These are phyloP conservation scores for Leishmania tarentolae DNA, from an alignment of 208 protist genomes.

Conservation along the genomic window DNA sequence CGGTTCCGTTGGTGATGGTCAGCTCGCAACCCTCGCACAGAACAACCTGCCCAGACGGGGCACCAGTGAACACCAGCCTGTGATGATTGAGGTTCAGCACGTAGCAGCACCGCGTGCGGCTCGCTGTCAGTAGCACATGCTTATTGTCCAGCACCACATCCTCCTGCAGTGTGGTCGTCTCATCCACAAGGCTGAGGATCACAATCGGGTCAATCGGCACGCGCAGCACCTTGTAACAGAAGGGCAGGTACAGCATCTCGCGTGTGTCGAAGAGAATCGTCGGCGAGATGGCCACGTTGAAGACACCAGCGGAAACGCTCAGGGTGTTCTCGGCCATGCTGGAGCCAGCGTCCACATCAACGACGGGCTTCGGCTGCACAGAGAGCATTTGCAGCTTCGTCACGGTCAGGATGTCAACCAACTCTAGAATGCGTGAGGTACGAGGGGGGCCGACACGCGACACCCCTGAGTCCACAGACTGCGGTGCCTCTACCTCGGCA, in stretches of 20 bases:
- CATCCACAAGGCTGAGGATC: constrained; percentile 54
- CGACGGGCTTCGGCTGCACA: constrained; percentile 19
- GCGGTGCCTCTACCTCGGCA: constrained; percentile 31
- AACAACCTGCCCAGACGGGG: constrained; percentile 66
- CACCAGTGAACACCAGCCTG: constrained; percentile 50
- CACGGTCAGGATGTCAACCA: constrained; percentile 38
- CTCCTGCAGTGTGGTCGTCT: constrained; percentile 46
- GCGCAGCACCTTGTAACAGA: constrained; percentile 73
- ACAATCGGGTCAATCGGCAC: constrained; percentile 63
- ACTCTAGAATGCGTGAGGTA: constrained; percentile 36
- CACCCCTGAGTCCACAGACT: not conserved
- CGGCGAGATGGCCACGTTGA: constrained; percentile 60
- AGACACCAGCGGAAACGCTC: constrained; percentile 34
- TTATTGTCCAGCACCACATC: constrained; percentile 71
- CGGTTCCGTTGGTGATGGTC: constrained; percentile 84
- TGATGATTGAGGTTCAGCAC: constrained; percentile 74
- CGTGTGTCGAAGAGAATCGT: constrained; percentile 75
- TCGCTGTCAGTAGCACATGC: constrained; percentile 69
- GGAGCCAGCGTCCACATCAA: constrained; percentile 31
- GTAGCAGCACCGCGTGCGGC: constrained; percentile 70
- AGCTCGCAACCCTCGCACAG: constrained; percentile 81
- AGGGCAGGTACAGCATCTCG: constrained; percentile 79
- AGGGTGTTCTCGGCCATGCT: constrained; percentile 53
- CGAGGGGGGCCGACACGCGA: not conserved
- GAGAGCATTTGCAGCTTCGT: constrained; percentile 27